Base-by-base conservation (phyloP, 176 grass and related monocot species). In the Oryza nivara region DNA sequence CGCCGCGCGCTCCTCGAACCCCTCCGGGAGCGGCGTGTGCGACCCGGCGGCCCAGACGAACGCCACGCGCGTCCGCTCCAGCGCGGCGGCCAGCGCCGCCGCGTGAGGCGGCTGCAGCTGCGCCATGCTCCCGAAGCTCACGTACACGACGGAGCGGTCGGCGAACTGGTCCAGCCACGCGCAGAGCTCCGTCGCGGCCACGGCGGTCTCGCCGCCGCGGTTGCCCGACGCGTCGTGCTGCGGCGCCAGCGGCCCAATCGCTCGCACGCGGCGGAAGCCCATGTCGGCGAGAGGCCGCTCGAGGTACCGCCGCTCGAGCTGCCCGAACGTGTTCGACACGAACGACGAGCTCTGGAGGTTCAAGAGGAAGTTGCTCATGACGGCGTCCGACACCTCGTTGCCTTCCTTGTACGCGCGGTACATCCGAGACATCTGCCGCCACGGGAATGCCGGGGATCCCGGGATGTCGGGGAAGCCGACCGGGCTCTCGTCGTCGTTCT, bases 51-150 rank as follows among this genome's bases (percentile, higher is more conserved):
- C 90, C 92, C 95, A 97, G 5, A 94, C 28, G 89, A 96, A 96
- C 34, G 76, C 86, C 43, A 80, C 77, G 20, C 35, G 72, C 74
- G 88, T 93, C 63, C 75, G 81, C 68, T 89, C 93, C 28, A 96
- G 86, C 20, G 86, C 91, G 0, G 78, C 88, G 11, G 86, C 93
- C n/a, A 95, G 67, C 5, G 90, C 61, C 5, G 41, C 25, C 20
- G 73, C 93, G 25, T 80, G 80, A 4, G 81, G 36, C 16, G 28
- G 86, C 1, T 88, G 81, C 52, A 93, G 80, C 73, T 77, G 13
- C 3, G 67, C 58, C 77, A 91, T 86, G 75, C 86, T 91, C 65
- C 91, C 94, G 47, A 96, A 96, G 76, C 81, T 76, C 43, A 90
- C 75, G 69, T 93, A 93, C 70, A 93, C 58, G 69, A 90, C 91